Evolutionary conservation across 805 yeast species (phyloP), one percentile per base, ranked within the genome.

Genomic region (Wickerhamomyces chaumierensis): DNA sequence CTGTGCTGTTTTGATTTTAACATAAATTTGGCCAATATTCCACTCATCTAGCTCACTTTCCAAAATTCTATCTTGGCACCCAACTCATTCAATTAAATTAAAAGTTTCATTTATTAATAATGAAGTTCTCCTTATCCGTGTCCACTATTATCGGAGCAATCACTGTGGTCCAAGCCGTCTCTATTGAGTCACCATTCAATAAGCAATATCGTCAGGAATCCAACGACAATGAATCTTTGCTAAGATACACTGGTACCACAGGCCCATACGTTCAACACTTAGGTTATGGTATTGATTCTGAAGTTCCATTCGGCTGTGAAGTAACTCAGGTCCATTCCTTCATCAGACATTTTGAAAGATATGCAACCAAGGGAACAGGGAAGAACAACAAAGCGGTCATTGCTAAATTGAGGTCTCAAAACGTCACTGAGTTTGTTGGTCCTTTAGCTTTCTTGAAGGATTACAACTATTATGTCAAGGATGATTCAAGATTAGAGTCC

Each of bases 341-440:
- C 37, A 75, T 78, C 47, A 70, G 95, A 51, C 94, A 85, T 52
- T 94, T 90, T 17, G 92, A 83, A 56, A 64, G 94, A 46, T 81
- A 66, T 51, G 86, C 85, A 3, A 69, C 81, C 3, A 55, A 48
- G 3, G 59, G 63, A n/a, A 60, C 66, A 3, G 60, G 53, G 18
- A 46, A 56, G 15, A 41, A 47, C 12, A 39, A 40, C 25, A 34
- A 29, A 27, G 11, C 20, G 1, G 39, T 58, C 4, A 52, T 53
- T 19, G 47, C 53, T 5, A 63, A 62, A 41, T 58, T 76, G 48
- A 53, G 52, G 33, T 58, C 60, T 3, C 39, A 39, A 35, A 14
- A 21, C 2, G 53, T 53, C 17, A 59, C 56, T 5, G 47, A 60
- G 0, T 61, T 62, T 46, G 56, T 55, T 25, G 81, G 81, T 4